Base-by-base conservation (phyloP, 169 alveolate genomes). In the Cryptosporidium canis region DNA sequence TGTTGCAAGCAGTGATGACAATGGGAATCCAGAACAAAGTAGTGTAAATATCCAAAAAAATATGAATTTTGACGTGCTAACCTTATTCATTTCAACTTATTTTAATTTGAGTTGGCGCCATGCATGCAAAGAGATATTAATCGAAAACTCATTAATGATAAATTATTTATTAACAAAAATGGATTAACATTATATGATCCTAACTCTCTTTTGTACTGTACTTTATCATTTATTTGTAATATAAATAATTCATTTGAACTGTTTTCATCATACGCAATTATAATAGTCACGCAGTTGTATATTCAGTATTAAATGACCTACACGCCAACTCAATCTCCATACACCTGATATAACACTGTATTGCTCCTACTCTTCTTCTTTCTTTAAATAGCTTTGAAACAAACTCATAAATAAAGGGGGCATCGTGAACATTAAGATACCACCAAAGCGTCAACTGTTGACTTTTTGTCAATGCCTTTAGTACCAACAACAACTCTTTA, bases 21-120 rank as follows among this genome's bases (percentile, higher is more conserved):
- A 51, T 55, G 84, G 68, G 18, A 70, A 51, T 24, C 84, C 67
- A 0, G 67, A 70, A n/a, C 84, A 70, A n/a, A 70, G 84, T 12
- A 70, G 1, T 27, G 84, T 70, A 31, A 70, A 70, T 35, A 55
- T 33, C 8, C 84, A 66, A 27, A 70, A 70, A 55, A 51, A 51
- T 8, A 70, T 33, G 35, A 70, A 33, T 55, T 27, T 70, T 18
- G 84, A 70, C 39, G 37, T 21, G 45, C 8, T 51, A 31, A 70
- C 2, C 1, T 3, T 61, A 24, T 61, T 61, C 68, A 31, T 61
- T 61, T 18, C 3, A 29, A 61, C 5, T 21, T 18, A 29, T 18
- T 9, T 3, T n/a, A 5, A 31, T 18, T 14, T 2, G 3, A 1
- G n/a, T 2, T 29, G 41, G 67, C 84, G 67, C 68, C 84, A 48